Percentiles rank a stretch among this genome's conserved stretches.
Evolutionary conservation across 2,329 filamentous ascomycete species (phyloP).

Genomic region (Cladobotryum protrusum): DNA sequence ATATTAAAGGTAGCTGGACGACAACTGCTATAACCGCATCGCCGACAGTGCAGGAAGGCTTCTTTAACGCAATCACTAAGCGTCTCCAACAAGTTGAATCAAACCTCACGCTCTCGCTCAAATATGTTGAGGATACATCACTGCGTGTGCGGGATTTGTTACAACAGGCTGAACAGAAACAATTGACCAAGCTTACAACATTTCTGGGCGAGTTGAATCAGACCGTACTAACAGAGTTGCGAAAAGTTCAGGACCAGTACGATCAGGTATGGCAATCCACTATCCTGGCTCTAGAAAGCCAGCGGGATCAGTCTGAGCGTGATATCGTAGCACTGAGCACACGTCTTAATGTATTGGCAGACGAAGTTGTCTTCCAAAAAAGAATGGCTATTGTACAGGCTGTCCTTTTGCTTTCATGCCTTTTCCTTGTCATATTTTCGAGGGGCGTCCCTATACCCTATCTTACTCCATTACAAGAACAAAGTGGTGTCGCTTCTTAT

Average conservation of each 20-base stretch:
- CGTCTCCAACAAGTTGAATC: constrained; percentile 84
- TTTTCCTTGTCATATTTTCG: constrained; percentile 81
- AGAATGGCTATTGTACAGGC: constrained; percentile 91
- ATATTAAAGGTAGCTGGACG: constrained; percentile 24
- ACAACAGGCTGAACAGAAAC: constrained; percentile 77
- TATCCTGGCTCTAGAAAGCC: constrained; percentile 81
- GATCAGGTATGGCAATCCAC: constrained; percentile 97
- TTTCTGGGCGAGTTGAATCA: constrained; percentile 83
- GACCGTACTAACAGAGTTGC: constrained; percentile 77
- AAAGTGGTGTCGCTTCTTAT: constrained; percentile 18
- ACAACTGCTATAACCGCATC: constrained; percentile 31
- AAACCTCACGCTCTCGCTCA: constrained; percentile 85
- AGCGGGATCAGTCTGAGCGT: constrained; percentile 74
- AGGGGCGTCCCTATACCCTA: constrained; percentile 39
- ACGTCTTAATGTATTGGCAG: constrained; percentile 81
- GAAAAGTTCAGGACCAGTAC: constrained; percentile 74
- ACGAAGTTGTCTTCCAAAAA: constrained; percentile 82
- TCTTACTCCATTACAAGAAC: constrained; percentile 24
- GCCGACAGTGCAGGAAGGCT: constrained; percentile 90
- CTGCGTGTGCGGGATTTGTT: constrained; percentile 83
- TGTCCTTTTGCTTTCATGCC: constrained; percentile 76
- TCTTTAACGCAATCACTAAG: constrained; percentile 95
- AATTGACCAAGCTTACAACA: constrained; percentile 71
- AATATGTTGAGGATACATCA: constrained; percentile 96
- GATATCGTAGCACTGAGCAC: constrained; percentile 78